Base-by-base conservation (phyloP, 176 grass and related monocot genomes). In the Saccharum officinarum region DNA sequence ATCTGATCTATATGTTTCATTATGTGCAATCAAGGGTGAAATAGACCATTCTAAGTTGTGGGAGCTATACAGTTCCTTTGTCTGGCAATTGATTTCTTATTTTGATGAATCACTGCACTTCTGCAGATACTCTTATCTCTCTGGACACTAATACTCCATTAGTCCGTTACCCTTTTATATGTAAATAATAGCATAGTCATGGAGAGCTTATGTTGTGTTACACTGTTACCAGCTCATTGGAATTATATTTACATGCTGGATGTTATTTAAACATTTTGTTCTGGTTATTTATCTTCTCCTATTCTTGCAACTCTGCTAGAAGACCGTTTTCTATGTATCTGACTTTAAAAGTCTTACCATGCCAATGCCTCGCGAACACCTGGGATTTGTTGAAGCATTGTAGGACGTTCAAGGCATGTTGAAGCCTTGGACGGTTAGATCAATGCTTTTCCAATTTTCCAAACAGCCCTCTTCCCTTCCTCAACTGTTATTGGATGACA, bases 91-190 rank as follows among this genome's bases (percentile, higher is more conserved):
- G 45, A 18, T 64, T 77, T 76, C 61, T 42, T 7, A 10, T 90
- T 86, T 78, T 82, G 11, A 76, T 37, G n/a, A 77, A 81, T 15
- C 0, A 1, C n/a, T 26, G n/a, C 6, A 33, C 3, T 71, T 89
- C 71, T 71, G 12, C 6, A 71, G 0, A 28, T 28, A 28, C 28
- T n/a, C n/a, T n/a, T 59, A n/a, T 71, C 25, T 10, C 67, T 41
- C 0, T 8, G 3, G 20, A 69, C 38, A 71, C 67, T 83, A 30
- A 83, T 40, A 10, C 10, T 71, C 39, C 7, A 39, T 30, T 46
- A 17, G 11, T 60, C 13, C 4, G 63, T 86, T 73, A 15, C 26
- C 71, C 55, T 23, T 44, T 79, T 68, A 78, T 45, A 18, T 72
- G 15, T 59, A 75, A 49, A 38, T 34, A 81, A 37, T 64, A 47